Conservation (phyloP, 345 rosid species). For the Populus nigra region DNA sequence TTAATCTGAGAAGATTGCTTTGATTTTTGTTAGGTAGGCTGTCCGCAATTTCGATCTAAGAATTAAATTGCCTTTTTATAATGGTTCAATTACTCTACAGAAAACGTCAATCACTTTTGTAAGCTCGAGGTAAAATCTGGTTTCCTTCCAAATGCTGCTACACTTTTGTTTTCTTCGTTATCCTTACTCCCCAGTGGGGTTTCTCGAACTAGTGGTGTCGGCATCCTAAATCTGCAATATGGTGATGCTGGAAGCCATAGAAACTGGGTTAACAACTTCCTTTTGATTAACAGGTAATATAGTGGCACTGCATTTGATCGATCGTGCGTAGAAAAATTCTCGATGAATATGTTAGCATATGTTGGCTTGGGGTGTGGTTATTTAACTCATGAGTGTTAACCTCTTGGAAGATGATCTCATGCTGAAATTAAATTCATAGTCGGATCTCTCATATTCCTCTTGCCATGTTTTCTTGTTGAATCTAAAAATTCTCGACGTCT, state of each 20-base stretch:
- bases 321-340: neutral
- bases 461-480: no score
- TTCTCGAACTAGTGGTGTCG: neutral
- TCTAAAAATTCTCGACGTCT: no score
- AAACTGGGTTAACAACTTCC: neutral
- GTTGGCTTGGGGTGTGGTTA: neutral
- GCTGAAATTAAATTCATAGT: neutral
- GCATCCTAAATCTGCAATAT: no score
- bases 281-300: no score
- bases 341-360: neutral
- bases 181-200: neutral
- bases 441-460: neutral
- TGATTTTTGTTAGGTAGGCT: conserved; percentile 5
- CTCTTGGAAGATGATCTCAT: neutral
- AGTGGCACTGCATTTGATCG: neutral
- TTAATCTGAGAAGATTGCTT: neutral
- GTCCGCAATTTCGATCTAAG: neutral
- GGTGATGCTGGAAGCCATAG: no score
- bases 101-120: neutral
- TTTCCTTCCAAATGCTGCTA: neutral
- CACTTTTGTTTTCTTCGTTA: neutral
- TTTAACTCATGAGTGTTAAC: no score
- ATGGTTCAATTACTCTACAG: neutral
- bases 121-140: neutral
- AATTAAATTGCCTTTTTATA: neutral